Base-by-base conservation (phyloP, 2,329 filamentous ascomycete species). In the Didymella pomorum region DNA sequence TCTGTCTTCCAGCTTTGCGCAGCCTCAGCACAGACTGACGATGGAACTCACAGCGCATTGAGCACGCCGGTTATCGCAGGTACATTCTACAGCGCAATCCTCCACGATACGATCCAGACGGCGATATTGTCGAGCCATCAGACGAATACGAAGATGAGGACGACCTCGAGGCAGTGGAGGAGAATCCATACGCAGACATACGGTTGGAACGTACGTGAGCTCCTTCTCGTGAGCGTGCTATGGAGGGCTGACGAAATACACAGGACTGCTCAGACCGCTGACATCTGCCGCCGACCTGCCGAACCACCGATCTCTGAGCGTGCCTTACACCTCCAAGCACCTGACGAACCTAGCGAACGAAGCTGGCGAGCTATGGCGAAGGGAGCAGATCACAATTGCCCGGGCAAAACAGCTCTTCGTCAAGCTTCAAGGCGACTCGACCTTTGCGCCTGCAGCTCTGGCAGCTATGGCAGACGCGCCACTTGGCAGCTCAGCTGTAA, bases 31-130 rank as follows among this genome's bases (percentile, higher is more conserved):
- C 33, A 60, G 37, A 71, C 66, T 58, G 45, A 54, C 56, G 46
- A 28, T 42, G 16, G 11, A 18, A 37, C 57, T 74, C 28, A 77
- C 72, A 93, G 89, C 81, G 83, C 65, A 84, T 93, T 67, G 87
- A 91, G 56, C 90, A 92, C 74, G 89, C 86, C 31, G 91, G 91
- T 58, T 89, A 89, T 71, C 82, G 84, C 58, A 85, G 92, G 71
- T 83, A 87, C 53, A 91, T 93, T 65, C 87, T 96, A 63, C 86
- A 87, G 74, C 86, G 85, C 65, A 94, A 93, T 67, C 89, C 89
- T 5, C 84, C 86, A 11, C 81, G 91, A 45, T 81, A 91, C 64
- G 91, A 94, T 77, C 87, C 91, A 44, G 90, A 94, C 67, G 91
- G 91, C 62, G 92, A 90, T 72, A 87, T 91, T 62, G 80, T 92